phyloP scores from a whole-genome alignment of 805 yeast species.

The Wickerhamiella occidentalis region DNA sequence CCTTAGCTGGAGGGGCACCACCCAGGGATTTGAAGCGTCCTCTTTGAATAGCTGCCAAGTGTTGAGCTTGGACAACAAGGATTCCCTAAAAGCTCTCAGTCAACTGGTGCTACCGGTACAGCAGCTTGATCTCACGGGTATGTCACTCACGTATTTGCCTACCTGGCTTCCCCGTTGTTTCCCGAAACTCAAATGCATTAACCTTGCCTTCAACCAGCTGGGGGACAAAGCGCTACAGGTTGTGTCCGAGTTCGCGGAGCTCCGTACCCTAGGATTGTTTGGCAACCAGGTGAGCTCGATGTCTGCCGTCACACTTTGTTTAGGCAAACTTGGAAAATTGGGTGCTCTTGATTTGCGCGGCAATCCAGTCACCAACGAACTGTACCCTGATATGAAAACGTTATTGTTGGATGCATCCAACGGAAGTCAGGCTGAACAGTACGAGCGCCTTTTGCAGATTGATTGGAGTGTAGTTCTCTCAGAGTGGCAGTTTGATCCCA shows the following conservation, averaged over 20 bases:
- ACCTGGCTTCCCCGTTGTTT: slow-evolving; percentile 14
- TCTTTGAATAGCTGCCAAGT: slow-evolving; percentile 14
- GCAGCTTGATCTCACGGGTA: slow-evolving; percentile 18
- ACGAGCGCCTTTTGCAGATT: slow-evolving; percentile 6
- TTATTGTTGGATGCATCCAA: slow-evolving; percentile 1
- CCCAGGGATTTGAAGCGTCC: slow-evolving; percentile 10
- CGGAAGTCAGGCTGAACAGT: slow-evolving; percentile 8
- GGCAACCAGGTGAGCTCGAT: slow-evolving; percentile 15
- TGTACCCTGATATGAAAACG: slow-evolving; percentile 10
- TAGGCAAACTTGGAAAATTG: slow-evolving; percentile 7
- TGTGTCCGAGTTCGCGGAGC: slow-evolving; percentile 13
- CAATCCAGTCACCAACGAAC: slow-evolving; percentile 8
- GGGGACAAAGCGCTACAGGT: slow-evolving; percentile 11
- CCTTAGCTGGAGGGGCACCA: slow-evolving; percentile 16
- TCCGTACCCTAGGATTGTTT: slow-evolving; percentile 19
- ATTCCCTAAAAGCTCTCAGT: background rate
- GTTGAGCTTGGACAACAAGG: slow-evolving; percentile 12
- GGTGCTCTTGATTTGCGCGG: slow-evolving; percentile 19
- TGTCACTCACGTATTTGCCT: slow-evolving; percentile 17
- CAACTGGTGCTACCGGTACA: slow-evolving; percentile 16
- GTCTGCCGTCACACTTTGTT: slow-evolving; percentile 10
- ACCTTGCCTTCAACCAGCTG: slow-evolving; percentile 20
- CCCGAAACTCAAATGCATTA: slow-evolving; percentile 18
- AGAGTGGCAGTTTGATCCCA: background rate
- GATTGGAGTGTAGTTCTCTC: slow-evolving; percentile 9